These are phyloP conservation scores for Chrysanthemum seticuspe DNA, from an alignment of 129 eudicot genomes.

Conservation along the genomic window DNA sequence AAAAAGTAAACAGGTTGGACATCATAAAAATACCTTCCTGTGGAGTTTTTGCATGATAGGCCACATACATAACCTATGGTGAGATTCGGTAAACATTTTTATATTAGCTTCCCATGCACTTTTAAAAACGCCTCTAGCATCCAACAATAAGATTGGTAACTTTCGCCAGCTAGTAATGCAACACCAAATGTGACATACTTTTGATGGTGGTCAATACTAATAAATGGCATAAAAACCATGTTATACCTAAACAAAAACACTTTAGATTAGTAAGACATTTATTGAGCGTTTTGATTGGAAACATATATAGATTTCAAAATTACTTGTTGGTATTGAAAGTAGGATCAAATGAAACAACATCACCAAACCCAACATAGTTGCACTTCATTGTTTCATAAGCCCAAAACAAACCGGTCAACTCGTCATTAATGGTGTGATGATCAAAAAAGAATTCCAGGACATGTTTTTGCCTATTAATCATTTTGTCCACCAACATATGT, in stretches of 20 bases:
- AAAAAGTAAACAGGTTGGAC: no score
- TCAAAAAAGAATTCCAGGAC: not conserved
- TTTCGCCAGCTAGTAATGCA: not conserved
- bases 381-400: not conserved
- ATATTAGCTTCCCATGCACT: not conserved
- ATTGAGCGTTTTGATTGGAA: no score
- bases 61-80: conserved; percentile 2
- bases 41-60: not conserved
- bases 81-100: not conserved
- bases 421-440: not conserved
- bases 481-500: not conserved
- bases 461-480: not conserved
- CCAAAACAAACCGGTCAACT: not conserved
- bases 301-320: not conserved
- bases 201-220: not conserved
- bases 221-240: not conserved
- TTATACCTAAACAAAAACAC: not conserved
- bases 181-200: not conserved
- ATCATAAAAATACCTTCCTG: not conserved
- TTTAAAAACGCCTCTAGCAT: not conserved
- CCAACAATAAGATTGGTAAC: not conserved
- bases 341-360: not conserved
- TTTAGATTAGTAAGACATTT: no score
- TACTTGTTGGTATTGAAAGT: not conserved
- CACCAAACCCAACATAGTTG: not conserved